A percentile compares a stretch with the other conserved stretches of the same genome.
Evolutionary conservation across 2,329 filamentous ascomycete genomes (phyloP).

Genomic region (Plectosphaerella cucumerina): DNA sequence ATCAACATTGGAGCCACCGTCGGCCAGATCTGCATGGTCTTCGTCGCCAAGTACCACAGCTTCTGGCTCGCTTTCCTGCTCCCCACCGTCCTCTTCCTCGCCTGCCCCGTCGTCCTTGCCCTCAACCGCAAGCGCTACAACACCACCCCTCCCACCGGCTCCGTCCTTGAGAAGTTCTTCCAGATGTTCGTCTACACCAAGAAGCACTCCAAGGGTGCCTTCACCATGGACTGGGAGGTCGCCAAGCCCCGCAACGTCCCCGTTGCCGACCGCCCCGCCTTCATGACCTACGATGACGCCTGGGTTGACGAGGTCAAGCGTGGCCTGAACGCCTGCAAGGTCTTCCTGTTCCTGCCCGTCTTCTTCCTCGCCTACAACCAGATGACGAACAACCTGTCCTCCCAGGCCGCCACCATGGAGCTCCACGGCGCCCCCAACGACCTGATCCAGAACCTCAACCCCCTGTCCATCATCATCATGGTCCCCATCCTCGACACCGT

Average conservation of each 20-base stretch:
- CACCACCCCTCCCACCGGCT: conserved; percentile 64
- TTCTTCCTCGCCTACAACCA: conserved; percentile 58
- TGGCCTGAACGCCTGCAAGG: conserved; percentile 64
- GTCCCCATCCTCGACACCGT: conserved; percentile 67
- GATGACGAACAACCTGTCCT: conserved; percentile 56
- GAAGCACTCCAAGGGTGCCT: conserved; percentile 59
- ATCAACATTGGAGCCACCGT: conserved; percentile 64
- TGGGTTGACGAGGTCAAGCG: conserved; percentile 78
- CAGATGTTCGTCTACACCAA: conserved; percentile 56
- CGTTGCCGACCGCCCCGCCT: conserved; percentile 51
- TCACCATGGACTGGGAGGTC: conserved; percentile 63
- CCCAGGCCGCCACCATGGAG: conserved; percentile 63
- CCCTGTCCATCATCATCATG: conserved; percentile 70
- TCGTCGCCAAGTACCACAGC: conserved; percentile 70
- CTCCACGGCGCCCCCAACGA: conserved; percentile 74
- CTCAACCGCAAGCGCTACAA: conserved; percentile 59
- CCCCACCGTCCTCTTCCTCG: conserved; percentile 60
- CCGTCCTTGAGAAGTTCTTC: conserved; percentile 64
- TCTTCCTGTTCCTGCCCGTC: conserved; percentile 67
- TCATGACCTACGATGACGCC: conserved; percentile 80
- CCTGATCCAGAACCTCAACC: conserved; percentile 71
- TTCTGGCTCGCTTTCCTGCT: conserved; percentile 71
- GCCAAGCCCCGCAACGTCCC: conserved; percentile 64
- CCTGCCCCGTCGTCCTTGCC: conserved; percentile 58
- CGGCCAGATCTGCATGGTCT: conserved; percentile 63